Percentiles rank a stretch among this genome's conserved stretches.
These are phyloP conservation scores for Microbotryum saponariae DNA, from an alignment of 1,284 basidiomycete genomes.

Conservation along the genomic window DNA sequence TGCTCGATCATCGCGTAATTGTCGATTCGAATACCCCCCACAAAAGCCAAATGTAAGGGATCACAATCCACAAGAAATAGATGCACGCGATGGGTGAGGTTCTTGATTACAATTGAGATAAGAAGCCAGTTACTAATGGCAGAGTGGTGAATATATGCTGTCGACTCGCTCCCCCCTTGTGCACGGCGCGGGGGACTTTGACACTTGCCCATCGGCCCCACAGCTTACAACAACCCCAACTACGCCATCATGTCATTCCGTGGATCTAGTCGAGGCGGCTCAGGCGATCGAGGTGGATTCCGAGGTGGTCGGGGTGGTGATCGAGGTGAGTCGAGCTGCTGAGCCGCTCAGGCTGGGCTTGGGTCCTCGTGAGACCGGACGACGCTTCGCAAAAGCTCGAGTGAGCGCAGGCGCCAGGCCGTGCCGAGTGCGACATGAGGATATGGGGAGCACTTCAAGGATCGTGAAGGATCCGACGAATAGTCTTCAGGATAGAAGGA, in stretches of 20 bases:
- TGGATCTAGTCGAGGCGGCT: slow-evolving; percentile 3
- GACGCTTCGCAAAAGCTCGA: too few species aligned
- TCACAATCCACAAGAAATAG: too few species aligned
- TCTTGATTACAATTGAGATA: too few species aligned
- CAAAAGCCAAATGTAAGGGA: too few species aligned
- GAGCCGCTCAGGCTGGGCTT: too few species aligned
- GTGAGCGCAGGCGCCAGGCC: too few species aligned
- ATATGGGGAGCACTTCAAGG: not conserved
- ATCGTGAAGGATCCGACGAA: not conserved
- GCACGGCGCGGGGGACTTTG: not conserved
- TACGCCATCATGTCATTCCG: not conserved
- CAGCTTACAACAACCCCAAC: not conserved
- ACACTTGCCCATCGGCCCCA: not conserved
- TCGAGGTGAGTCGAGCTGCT: slow-evolving; percentile 8
- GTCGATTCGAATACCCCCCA: too few species aligned
- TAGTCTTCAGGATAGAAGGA: not conserved
- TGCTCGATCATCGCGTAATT: too few species aligned
- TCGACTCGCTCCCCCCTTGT: not conserved
- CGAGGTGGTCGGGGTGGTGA: slow-evolving; percentile 27
- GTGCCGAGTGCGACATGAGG: too few species aligned
- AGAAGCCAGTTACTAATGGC: not conserved
- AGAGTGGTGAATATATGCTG: not conserved
- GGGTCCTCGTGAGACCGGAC: too few species aligned
- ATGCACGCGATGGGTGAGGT: too few species aligned
- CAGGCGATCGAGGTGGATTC: slow-evolving; percentile 19